phyloP scores from a whole-genome alignment of 2,329 filamentous ascomycete species.

The Hymenoscyphus repandus region DNA sequence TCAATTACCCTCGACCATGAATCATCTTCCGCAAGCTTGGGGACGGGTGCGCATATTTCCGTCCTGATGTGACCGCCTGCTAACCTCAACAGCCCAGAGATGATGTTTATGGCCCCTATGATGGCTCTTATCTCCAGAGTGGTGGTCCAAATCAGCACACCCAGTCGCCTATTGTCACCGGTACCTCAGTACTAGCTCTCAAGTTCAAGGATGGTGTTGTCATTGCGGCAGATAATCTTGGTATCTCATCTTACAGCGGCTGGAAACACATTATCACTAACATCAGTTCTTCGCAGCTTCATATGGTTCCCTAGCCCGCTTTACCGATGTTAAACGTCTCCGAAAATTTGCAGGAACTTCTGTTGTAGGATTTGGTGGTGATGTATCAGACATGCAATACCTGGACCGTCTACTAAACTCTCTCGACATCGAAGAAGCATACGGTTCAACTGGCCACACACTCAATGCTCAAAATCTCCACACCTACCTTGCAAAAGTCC shows the following conservation, averaged over 20 bases:
- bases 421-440: conserved; percentile 84
- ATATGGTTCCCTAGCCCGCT: conserved; percentile 93
- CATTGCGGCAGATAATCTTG: conserved; percentile 94
- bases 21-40: conserved; percentile 69
- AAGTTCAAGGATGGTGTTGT: conserved; percentile 97
- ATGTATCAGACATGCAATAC: conserved; percentile 99
- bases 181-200: conserved; percentile 88
- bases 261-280: conserved; percentile 14
- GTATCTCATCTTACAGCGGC: conserved; percentile 41
- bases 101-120: conserved; percentile 93
- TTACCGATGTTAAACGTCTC: conserved; percentile 94
- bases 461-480: conserved; percentile 93
- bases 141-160: conserved; percentile 76
- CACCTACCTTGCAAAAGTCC: conserved; percentile 91
- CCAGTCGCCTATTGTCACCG: conserved; percentile 88
- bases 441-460: conserved; percentile 47
- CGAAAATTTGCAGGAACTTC: conserved; percentile 79
- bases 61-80: conserved; percentile 27
- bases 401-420: conserved; percentile 85
- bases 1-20: conserved; percentile 42
- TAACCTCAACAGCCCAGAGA: conserved; percentile 72
- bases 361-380: conserved; percentile 89
- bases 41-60: conserved; percentile 53
- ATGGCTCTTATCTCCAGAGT: conserved; percentile 74
- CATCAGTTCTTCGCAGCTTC: conserved; percentile 57